These are phyloP conservation scores for Phytomonas sp. DNA, from an alignment of 208 protist species.

Conservation along the genomic window DNA sequence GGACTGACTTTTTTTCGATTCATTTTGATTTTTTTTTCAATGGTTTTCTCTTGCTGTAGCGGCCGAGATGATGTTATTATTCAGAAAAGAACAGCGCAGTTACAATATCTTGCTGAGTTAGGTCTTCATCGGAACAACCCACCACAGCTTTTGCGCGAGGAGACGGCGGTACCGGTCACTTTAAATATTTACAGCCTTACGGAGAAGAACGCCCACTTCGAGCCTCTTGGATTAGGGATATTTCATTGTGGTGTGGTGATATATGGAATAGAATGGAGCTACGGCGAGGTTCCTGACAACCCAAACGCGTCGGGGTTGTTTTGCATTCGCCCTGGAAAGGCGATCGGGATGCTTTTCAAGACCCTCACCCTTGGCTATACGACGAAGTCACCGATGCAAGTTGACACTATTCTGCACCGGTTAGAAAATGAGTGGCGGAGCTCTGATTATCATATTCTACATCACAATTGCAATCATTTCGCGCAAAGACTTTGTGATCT, in stretches of 20 bases:
- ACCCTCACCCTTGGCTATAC: constrained; percentile 69
- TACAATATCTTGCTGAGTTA: constrained; percentile 13
- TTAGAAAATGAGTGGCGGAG: constrained; percentile 85
- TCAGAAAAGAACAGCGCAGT: constrained; percentile 19
- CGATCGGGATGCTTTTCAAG: constrained; percentile 52
- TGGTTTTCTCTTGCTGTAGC: constrained; percentile 58
- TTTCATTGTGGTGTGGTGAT: constrained; percentile 87
- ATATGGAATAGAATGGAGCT: constrained; percentile 88
- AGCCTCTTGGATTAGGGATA: constrained; percentile 74
- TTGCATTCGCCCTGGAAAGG: constrained; percentile 62
- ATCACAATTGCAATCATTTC: constrained; percentile 92
- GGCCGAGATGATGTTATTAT: constrained; percentile 9
- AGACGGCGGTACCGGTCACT: constrained; percentile 37
- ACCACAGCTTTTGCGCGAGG: constrained; percentile 24
- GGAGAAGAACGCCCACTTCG: constrained; percentile 50
- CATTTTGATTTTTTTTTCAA: constrained; percentile 11
- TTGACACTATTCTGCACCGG: constrained; percentile 79
- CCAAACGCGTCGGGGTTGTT: constrained; percentile 67
- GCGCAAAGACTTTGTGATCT: constrained; percentile 68
- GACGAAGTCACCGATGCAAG: constrained; percentile 68
- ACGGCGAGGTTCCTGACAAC: constrained; percentile 69
- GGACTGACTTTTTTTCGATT: not conserved
- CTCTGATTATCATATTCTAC: constrained; percentile 81
- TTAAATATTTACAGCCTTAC: constrained; percentile 84
- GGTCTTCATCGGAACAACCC: constrained; percentile 34